phyloP scores from a whole-genome alignment of 1,284 basidiomycete species.

The Ceratobasidium sp. region DNA sequence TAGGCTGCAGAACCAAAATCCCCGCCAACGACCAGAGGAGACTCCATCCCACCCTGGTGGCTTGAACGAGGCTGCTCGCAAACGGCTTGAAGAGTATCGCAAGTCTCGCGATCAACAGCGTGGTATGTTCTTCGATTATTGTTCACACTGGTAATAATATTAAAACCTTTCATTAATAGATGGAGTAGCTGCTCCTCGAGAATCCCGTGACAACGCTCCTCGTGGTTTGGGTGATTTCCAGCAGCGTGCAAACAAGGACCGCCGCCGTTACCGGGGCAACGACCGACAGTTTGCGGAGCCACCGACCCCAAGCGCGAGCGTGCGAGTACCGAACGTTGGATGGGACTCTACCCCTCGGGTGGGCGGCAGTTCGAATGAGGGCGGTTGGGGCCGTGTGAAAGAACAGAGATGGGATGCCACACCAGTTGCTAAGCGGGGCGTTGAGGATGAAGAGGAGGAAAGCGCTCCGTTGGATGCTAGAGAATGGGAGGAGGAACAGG shows the following conservation, averaged over 20 bases:
- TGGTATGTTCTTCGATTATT: constrained; percentile 57
- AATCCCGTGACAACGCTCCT: constrained; percentile 65
- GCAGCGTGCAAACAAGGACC: constrained; percentile 71
- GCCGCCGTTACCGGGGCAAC: constrained; percentile 56
- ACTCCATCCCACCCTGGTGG: constrained; percentile 95
- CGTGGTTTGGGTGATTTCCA: constrained; percentile 75
- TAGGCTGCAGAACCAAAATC: constrained; percentile 62
- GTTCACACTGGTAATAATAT: constrained; percentile 18
- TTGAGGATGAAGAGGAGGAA: constrained; percentile 68
- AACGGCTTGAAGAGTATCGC: constrained; percentile 79
- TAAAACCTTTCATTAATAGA: constrained; percentile 56
- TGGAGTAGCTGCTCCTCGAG: constrained; percentile 68
- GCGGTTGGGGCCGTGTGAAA: constrained; percentile 65
- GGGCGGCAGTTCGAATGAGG: constrained; percentile 58
- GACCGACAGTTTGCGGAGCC: constrained; percentile 69
- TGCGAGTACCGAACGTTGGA: constrained; percentile 86
- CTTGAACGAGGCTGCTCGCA: constrained; percentile 76
- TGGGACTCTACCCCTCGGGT: constrained; percentile 90
- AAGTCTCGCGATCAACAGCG: constrained; percentile 72
- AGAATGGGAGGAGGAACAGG: constrained; percentile 96
- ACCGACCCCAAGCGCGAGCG: constrained; percentile 63
- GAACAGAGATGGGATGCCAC: constrained; percentile 86
- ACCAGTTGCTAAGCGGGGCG: constrained; percentile 67
- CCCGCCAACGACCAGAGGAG: constrained; percentile 81
- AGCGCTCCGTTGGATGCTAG: constrained; percentile 68